phyloP scores from a whole-genome alignment of 2,329 filamentous ascomycete genomes.

The Nakataea oryzae region DNA sequence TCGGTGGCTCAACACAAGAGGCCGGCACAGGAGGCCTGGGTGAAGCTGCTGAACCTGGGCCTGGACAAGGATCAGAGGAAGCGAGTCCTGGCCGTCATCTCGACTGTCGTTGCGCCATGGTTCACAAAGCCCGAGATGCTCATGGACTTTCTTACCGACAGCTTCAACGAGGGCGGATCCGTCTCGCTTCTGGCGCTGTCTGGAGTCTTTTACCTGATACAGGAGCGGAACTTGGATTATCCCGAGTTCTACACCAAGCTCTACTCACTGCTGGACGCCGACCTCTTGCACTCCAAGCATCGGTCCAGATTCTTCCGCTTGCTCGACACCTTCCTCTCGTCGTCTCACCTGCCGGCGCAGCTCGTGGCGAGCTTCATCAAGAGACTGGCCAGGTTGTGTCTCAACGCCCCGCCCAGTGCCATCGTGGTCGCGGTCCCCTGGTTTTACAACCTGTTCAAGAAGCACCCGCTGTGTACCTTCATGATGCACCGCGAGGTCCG shows the following conservation, averaged over 20 bases:
- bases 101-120: conserved; percentile 75
- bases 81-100: conserved; percentile 62
- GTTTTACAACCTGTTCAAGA: conserved; percentile 89
- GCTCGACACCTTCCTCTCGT: conserved; percentile 80
- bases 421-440: conserved; percentile 85
- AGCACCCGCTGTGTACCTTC: conserved; percentile 84
- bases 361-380: conserved; percentile 96
- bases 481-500: conserved; percentile 78
- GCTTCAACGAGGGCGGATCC: conserved; percentile 77
- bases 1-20: conserved; percentile 65
- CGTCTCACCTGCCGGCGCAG: conserved; percentile 82
- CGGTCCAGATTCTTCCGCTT: conserved; percentile 85
- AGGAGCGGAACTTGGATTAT: conserved; percentile 90
- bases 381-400: conserved; percentile 69
- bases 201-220: conserved; percentile 90
- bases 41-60: conserved; percentile 59
- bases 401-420: conserved; percentile 83
- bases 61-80: conserved; percentile 70
- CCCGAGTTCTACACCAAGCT: conserved; percentile 88
- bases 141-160: conserved; percentile 95
- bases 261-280: conserved; percentile 80
- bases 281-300: conserved; percentile 87
- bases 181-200: conserved; percentile 81
- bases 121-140: conserved; percentile 80
- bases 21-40: conserved; percentile 78